These are phyloP conservation scores for Hanseniaspora osmophila DNA, from an alignment of 805 yeast genomes.

Conservation along the genomic window DNA sequence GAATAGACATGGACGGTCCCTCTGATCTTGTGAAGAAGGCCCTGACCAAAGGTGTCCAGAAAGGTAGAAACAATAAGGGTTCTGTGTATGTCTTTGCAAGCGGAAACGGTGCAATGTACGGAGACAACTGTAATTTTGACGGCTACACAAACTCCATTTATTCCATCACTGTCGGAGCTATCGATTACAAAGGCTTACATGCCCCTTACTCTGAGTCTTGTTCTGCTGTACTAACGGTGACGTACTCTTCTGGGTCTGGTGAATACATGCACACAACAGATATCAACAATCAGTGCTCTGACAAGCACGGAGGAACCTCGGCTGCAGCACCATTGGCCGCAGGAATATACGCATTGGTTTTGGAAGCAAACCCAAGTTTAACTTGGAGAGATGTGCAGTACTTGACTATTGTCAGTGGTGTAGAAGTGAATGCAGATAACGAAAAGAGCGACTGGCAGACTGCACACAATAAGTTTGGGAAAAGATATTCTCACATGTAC, in stretches of 20 bases:
- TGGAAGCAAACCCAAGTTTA: conserved; percentile 71
- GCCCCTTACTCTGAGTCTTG: conserved; percentile 88
- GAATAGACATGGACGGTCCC: conserved; percentile 75
- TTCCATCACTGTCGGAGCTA: conserved; percentile 88
- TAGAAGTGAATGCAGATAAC: conserved; percentile 39
- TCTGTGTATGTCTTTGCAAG: conserved; percentile 88
- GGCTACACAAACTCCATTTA: conserved; percentile 94
- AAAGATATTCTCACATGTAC: conserved; percentile 66
- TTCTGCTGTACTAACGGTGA: conserved; percentile 85
- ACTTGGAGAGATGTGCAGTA: conserved; percentile 96
- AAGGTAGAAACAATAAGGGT: conserved; percentile 74
- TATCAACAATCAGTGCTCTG: conserved; percentile 52
- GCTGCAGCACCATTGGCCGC: conserved; percentile 99
- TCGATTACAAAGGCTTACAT: conserved; percentile 74
- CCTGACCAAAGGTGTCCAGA: conserved; percentile 65
- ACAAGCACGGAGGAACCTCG: conserved; percentile 86
- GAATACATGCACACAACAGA: conserved; percentile 86
- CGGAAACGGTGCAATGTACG: conserved; percentile 77
- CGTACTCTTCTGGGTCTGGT: conserved; percentile 83
- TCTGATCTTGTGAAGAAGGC: conserved; percentile 67
- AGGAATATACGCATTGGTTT: conserved; percentile 75
- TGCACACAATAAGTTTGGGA: conserved; percentile 42
- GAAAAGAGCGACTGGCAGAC: conserved; percentile 60
- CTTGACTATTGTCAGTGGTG: conserved; percentile 56
- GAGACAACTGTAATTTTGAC: conserved; percentile 90